phyloP scores from a whole-genome alignment of 352 stramenopile genomes.

The Pythium apleroticum region DNA sequence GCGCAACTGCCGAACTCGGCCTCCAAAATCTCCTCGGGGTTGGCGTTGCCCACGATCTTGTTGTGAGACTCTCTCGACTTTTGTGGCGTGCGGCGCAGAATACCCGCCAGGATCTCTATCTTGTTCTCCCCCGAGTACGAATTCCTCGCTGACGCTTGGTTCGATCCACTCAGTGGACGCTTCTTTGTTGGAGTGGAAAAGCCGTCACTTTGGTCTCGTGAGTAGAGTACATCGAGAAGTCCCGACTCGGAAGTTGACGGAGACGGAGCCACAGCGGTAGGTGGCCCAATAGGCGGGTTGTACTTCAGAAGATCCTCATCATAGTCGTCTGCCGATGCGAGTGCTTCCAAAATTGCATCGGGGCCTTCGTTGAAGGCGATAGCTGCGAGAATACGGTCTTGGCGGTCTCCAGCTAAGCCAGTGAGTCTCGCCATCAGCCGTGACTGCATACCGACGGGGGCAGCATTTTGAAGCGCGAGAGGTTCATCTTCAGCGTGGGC shows the following conservation, averaged over 20 bases:
- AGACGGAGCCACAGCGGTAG: background rate
- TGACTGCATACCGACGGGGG: background rate
- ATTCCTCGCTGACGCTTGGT: background rate
- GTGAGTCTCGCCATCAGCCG: background rate
- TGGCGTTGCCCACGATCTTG: slow-evolving; percentile 33
- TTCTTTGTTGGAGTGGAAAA: slow-evolving; percentile 21
- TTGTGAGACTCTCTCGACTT: slow-evolving; percentile 20
- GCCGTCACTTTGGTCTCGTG: slow-evolving; percentile 8
- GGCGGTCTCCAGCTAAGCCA: background rate
- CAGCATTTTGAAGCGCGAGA: background rate
- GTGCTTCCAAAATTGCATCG: slow-evolving; percentile 23
- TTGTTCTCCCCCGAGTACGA: slow-evolving; percentile 1
- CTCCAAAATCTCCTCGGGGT: slow-evolving; percentile 33
- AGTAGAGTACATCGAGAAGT: slow-evolving; percentile 25
- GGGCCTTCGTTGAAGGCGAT: slow-evolving; percentile 19
- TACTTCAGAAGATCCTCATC: slow-evolving; percentile 14
- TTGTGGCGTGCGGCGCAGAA: slow-evolving; percentile 16
- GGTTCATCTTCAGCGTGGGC: background rate
- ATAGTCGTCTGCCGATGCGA: slow-evolving; percentile 13
- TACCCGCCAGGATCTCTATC: slow-evolving; percentile 1
- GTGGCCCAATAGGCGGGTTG: background rate
- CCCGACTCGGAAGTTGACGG: slow-evolving; percentile 7
- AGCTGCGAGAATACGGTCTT: slow-evolving; percentile 13
- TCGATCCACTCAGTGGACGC: background rate
- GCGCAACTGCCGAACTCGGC: slow-evolving; percentile 27